A percentile compares a stretch with the other conserved stretches of the same genome.
These are phyloP conservation scores for Capronia americana DNA, from an alignment of 2,329 filamentous ascomycete species.

Conservation along the genomic window DNA sequence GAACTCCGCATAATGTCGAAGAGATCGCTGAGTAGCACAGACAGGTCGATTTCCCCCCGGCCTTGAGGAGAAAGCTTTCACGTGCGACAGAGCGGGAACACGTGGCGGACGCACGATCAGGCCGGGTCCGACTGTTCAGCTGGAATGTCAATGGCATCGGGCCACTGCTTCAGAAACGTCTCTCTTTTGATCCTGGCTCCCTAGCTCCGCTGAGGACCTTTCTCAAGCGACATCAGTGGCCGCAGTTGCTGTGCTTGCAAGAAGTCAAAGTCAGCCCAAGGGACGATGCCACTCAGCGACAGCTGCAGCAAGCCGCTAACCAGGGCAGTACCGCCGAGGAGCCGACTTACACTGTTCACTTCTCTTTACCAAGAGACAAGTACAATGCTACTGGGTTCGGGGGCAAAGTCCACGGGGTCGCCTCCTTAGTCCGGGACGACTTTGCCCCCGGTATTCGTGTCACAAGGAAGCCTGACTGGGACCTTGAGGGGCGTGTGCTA, in stretches of 20 bases:
- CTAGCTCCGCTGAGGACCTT: slow-evolving; percentile 47
- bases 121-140: slow-evolving; percentile 46
- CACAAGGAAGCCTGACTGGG: slow-evolving; percentile 56
- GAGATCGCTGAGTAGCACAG: slow-evolving; percentile 28
- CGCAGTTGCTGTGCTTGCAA: slow-evolving; percentile 55
- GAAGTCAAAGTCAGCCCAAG: slow-evolving; percentile 56
- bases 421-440: slow-evolving; percentile 56
- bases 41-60: slow-evolving; percentile 29
- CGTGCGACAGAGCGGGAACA: slow-evolving; percentile 14
- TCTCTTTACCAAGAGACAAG: slow-evolving; percentile 57
- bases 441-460: slow-evolving; percentile 44
- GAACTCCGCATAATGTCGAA: slow-evolving; percentile 18
- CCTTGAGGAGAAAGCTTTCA: slow-evolving; percentile 27
- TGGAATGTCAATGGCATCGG: slow-evolving; percentile 59
- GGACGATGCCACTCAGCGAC: slow-evolving; percentile 49
- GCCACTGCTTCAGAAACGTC: slow-evolving; percentile 51
- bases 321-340: slow-evolving; percentile 33
- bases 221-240: slow-evolving; percentile 54
- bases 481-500: slow-evolving; percentile 59
- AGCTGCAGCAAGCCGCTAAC: slow-evolving; percentile 49
- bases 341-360: slow-evolving; percentile 53
- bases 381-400: slow-evolving; percentile 59
- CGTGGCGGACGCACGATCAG: slow-evolving; percentile 21
- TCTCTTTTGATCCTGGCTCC: slow-evolving; percentile 43
- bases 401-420: slow-evolving; percentile 61